Conservation (phyloP, 345 rosid species). For the Boechera divaricarpa region DNA sequence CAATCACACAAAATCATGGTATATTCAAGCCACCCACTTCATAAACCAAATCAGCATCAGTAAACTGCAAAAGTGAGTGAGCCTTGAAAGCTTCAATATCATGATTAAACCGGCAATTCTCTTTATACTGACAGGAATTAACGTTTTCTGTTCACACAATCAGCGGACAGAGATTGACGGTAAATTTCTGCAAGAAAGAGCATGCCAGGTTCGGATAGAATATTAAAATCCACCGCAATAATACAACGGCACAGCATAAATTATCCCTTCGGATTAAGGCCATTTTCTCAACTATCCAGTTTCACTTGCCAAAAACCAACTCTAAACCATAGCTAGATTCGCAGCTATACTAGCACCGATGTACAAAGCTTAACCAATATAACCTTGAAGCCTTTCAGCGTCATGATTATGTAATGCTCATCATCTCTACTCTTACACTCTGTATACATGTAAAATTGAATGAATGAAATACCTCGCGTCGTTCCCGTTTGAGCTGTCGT, state of each 20-base stretch:
- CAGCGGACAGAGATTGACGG: slow-evolving; percentile 66
- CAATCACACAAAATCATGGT: background rate
- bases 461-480: slow-evolving; percentile 57
- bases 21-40: background rate
- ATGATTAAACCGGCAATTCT: slow-evolving; percentile 81
- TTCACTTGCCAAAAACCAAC: background rate
- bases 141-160: slow-evolving; percentile 71
- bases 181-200: slow-evolving; percentile 52
- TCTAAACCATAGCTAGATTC: background rate
- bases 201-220: background rate
- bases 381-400: background rate
- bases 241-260: background rate
- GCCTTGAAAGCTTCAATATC: slow-evolving; percentile 73
- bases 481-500: slow-evolving; percentile 94
- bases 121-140: slow-evolving; percentile 65
- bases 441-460: background rate
- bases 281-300: background rate
- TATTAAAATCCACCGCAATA: too few relatives aligned
- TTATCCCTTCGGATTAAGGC: background rate
- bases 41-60: background rate
- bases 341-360: slow-evolving; percentile 2
- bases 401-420: background rate
- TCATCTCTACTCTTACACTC: background rate
- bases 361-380: background rate
- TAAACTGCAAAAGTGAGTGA: slow-evolving; percentile 37